Base-by-base conservation (phyloP, 2,329 filamentous ascomycete genomes). In the Colletotrichum tanaceti region DNA sequence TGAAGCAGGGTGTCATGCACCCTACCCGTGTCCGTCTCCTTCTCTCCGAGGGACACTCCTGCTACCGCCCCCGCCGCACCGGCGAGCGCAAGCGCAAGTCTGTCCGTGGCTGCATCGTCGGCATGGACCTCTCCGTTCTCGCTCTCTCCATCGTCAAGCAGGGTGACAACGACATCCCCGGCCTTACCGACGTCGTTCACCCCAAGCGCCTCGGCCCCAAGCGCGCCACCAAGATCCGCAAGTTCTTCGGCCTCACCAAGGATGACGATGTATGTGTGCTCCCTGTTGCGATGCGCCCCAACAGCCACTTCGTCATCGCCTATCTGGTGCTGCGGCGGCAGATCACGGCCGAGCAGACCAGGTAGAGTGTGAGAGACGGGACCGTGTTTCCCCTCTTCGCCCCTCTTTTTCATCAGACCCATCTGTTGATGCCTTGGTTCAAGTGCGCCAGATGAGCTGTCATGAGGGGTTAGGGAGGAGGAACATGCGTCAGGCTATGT, bases 1-100 rank as follows among this genome's bases (percentile, higher is more conserved):
- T 99, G 96, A 99, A 99, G 94, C 97, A 99, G 91, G 96, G 96
- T 89, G 93, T 97, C 84, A 95, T 99, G 90, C 93, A 97, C 85
- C 94, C 96, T 79, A 96, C 93, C 84, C 96, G 96, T 96, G 96
- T 98, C 86, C 92, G 93, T 77, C 94, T 99, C 77, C 92, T 99
- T 80, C 93, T 99, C 81, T 82, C 91, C 82, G 94, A 97, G 66
- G 96, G 96, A 84, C 96, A 98, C 93, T 96, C 93, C 78, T 99
- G 96, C 93, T 99, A 98, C 91, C 95, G 96, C 82, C 90, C 95
- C 82, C 95, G 96, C 86, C 94, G 96, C 83, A 93, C 91, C 76
- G 96, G 96, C 84, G 96, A 99, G 92, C 93, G 96, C 88, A 98
- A 97, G 93, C 90, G 96, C 85, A 99, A 99, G 93, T 95, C 91